Evolutionary conservation across 2,329 filamentous ascomycete genomes (phyloP), one percentile per base, ranked within the genome.

Genomic region (Capronia epimyces): DNA sequence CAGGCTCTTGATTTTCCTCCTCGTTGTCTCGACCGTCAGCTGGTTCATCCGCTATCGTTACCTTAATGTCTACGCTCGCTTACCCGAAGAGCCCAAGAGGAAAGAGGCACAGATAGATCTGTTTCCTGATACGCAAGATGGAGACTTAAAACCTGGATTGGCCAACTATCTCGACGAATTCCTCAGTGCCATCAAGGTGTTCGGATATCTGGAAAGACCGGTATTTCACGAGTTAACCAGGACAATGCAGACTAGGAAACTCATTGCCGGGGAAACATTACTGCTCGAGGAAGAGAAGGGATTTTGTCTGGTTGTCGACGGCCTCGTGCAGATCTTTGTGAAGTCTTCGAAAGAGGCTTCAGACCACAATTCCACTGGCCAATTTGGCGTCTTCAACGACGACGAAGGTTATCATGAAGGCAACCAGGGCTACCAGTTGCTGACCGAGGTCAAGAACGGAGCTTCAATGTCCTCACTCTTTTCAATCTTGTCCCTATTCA

Each of bases 101-200:
- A 95, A 97, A 70, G 91, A 97, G 69, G 89, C 93, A 0, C 87
- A 95, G 61, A 81, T 98, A 65, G 94, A 97, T 63, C 76, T 98
- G 10, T 97, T 97, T 65, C 90, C 93, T 3, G 91, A 97, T 63
- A 84, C 86, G 2, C 88, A 95, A 63, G 91, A 95, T 60, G 86
- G 86, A 43, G 89, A 90, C 56, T 83, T 83, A 24, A 98, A 98
- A 68, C 84, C 89, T 0, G 93, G 91, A 0, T 75, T 98, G 39
- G 83, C 89, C n/a, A 98, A 90, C 66, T 98, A 98, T 62, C 77
- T 98, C 21, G 93, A 98, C 69, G 94, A 98, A 67, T 98, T 98
- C 62, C 75, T 98, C 18, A 97, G 90, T 66, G 93, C 94, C 24
- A 98, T 98, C 73, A 98, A 97, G 69, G 93, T 98, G 51, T 98